Evolutionary conservation across 129 eudicot species (phyloP).

Genomic region (Lonicera japonica): DNA sequence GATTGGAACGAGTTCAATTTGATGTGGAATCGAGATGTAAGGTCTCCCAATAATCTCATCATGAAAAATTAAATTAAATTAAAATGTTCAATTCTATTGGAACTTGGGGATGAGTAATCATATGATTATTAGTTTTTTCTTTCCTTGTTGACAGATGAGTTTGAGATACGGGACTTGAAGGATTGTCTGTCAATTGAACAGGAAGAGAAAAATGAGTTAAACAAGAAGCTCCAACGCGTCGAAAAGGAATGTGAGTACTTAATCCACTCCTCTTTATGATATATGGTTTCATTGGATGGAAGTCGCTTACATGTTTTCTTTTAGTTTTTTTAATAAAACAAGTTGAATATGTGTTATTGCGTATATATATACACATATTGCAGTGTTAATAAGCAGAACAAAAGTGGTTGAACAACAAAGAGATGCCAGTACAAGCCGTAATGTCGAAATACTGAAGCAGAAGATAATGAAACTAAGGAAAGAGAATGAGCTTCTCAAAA

Average conservation of each 20-base stretch:
- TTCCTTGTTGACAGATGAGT: slow-evolving; percentile 37
- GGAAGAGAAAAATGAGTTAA: slow-evolving; percentile 55
- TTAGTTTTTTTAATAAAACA: too few relatives aligned
- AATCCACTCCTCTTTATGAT: neutral
- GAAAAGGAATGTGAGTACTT: slow-evolving; percentile 61
- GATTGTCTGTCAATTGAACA: slow-evolving; percentile 64
- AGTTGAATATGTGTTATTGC: neutral
- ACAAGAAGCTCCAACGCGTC: slow-evolving; percentile 41
- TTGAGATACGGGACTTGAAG: slow-evolving; percentile 61
- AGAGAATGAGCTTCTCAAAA: slow-evolving; percentile 61
- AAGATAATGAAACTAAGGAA: slow-evolving; percentile 68
- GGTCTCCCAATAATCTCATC: too few relatives aligned
- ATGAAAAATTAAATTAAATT: too few relatives aligned
- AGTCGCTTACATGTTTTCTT: neutral
- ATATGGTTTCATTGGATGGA: neutral
- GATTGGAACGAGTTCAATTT: slow-evolving; percentile 38
- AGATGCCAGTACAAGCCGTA: slow-evolving; percentile 4
- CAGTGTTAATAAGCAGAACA: slow-evolving; percentile 53
- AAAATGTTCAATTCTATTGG: neutral
- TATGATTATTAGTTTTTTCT: neutral
- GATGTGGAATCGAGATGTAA: slow-evolving; percentile 48
- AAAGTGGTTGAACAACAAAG: slow-evolving; percentile 15
- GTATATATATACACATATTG: slow-evolving; percentile 4
- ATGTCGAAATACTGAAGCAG: slow-evolving; percentile 43
- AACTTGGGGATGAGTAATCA: neutral